Base-by-base conservation (phyloP, 2,329 filamentous ascomycete species). In the Sordariomycetes sp. region DNA sequence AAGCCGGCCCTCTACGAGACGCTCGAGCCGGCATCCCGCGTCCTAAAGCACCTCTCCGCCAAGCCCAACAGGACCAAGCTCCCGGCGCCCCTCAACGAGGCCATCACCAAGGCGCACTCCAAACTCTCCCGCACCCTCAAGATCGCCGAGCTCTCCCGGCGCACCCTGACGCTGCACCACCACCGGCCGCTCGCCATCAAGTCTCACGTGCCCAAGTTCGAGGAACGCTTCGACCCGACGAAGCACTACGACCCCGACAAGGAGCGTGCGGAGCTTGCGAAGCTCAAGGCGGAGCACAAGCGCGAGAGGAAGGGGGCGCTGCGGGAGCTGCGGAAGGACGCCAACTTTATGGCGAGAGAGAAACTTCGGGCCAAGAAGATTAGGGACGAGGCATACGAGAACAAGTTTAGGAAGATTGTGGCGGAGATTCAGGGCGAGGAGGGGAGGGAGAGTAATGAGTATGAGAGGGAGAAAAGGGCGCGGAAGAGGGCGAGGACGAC, bases 201-300 rank as follows among this genome's bases (percentile, higher is more conserved):
- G 70, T 85, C 84, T 8, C 85, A 82, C 59, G 84, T 96, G 53
- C 94, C 94, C 71, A 96, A 95, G 71, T 99, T 97, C 74, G 94
- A 97, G 74, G 92, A 96, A 68, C 80, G 82, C 59, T 99, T 90
- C 80, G 94, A 95, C 70, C 94, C 94, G 2, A 84, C 88, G 74
- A 92, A 90, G 74, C 94, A 97, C 79, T 97, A 99, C 80, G 95
- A 99, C 68, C 90, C 90, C 1, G 88, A 99, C 72, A 86, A 85
- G 63, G 90, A 96, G 71, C 88, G 94, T 36, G 86, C 89, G 24
- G 90, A 96, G 67, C 73, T 87, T 60, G 85, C 85, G 67, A 94
- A 91, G 71, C 80, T 99, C 66, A 85, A 85, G 74, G 85, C 85
- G 61, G 92, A 97, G 75, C 89, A 91, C 80, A 96, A 95, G 83